A percentile compares a stretch with the other conserved stretches of the same genome.
Evolutionary conservation across 345 rosid genomes (phyloP).

Genomic region (Eutrema yunnanense): DNA sequence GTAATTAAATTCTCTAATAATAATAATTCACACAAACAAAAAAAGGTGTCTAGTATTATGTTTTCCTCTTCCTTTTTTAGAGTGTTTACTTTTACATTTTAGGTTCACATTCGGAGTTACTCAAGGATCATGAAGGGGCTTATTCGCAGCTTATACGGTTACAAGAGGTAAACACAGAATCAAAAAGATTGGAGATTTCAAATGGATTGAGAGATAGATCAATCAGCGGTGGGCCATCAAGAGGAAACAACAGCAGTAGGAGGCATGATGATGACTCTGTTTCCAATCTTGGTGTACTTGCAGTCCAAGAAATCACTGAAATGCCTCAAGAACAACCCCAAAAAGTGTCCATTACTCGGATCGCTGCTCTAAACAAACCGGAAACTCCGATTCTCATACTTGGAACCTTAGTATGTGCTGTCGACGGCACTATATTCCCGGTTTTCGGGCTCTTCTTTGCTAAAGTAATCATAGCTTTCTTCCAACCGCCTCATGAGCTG

Average conservation of each 20-base stretch:
- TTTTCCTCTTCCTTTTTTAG: too few relatives aligned
- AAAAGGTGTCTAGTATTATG: too few relatives aligned
- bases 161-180: conserved; percentile 40
- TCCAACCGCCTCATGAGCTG: conserved; percentile 42
- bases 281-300: conserved; percentile 25
- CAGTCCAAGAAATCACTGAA: conserved; percentile 4
- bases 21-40: too few relatives aligned
- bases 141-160: conserved; percentile 59
- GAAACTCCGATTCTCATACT: conserved; percentile 46
- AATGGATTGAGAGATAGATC: background rate
- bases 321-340: conserved; percentile 1
- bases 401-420: conserved; percentile 42
- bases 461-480: conserved; percentile 41
- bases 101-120: conserved; percentile 54
- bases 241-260: conserved; percentile 26
- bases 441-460: conserved; percentile 43
- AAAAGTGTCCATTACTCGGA: conserved; percentile 37
- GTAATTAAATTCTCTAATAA: too few relatives aligned
- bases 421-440: conserved; percentile 46
- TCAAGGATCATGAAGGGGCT: conserved; percentile 57
- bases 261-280: conserved; percentile 16
- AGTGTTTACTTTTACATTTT: background rate
- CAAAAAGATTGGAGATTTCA: background rate
- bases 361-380: conserved; percentile 61
- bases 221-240: conserved; percentile 29